Base-by-base conservation (phyloP, 345 rosid species). In the Firmiana major region DNA sequence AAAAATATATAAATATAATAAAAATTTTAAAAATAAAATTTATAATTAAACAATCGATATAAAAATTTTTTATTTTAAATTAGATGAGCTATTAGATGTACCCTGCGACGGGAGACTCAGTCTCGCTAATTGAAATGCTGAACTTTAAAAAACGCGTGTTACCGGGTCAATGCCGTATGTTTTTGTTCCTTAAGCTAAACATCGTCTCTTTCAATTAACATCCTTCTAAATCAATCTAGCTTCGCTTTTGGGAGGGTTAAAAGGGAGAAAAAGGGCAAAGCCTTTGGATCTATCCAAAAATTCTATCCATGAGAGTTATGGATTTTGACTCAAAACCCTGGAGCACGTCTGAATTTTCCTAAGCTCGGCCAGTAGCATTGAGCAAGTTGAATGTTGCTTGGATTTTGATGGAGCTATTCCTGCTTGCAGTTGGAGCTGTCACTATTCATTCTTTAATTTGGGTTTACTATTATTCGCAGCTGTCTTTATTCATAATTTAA, bases 161-260 rank as follows among this genome's bases (percentile, higher is more conserved):
- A 3, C 40, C n/a, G n/a, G 6, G 71, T 66, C 71, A 66, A 66
- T 66, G 71, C 53, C 71, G 71, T 42, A 21, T 42, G 53, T 13
- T 66, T 66, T 65, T 10, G 34, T 1, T 40, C 53, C 55, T 0
- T 2, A 16, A 5, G 7, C 71, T 42, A 66, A 43, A 9, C 69
- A 63, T 17, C 22, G 24, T 36, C 6, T 3, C 40, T 36, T 17
- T 63, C 38, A 12, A 60, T 26, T 12, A 28, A 60, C 65, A 60
- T 60, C 38, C 51, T 66, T 65, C 31, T 31, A 66, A 66, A 22
- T 11, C 53, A 42, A 43, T 42, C 9, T 38, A 40, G 0, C 0
- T 10, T 40, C 6, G 31, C n/a, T 31, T 28, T 28, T 62, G 15
- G 3, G n/a, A 62, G 9, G 40, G 21, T 0, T 13, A 13, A 62